Evolutionary conservation across 768 basidiomycete species (phyloP), one percentile per base, ranked within the genome.

Genomic region (Brasilioporus rufonigricans): DNA sequence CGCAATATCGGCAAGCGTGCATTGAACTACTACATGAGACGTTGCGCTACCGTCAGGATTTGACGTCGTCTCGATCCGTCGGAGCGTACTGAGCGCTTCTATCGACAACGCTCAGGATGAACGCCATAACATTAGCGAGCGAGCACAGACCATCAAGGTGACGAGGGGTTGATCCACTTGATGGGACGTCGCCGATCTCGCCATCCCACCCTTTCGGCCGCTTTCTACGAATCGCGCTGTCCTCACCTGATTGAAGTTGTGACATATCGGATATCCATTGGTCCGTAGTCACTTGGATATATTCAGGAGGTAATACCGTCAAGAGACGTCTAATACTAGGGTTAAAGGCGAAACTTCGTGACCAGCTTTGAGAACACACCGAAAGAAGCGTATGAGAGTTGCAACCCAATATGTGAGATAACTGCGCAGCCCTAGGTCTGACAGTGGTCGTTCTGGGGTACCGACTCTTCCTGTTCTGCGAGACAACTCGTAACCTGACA

Each of bases 391-490:
- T n/a, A 94, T 71, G 54, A 95, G 77, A 0, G 86, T 86, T 8
- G 89, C 81, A 3, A 90, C 83, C 93, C 93, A 95, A 67, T 87
- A 93, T 9, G 90, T 81, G 31, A 92, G 82, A 72, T 98, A 99
- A 54, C 92, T 89, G 50, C 90, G 82, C 12, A 95, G 77, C 8
- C 97, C 97, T 16, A 98, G 84, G 58, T 94, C 93, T 0, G 94
- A 97, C 5, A 99, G 77, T 1, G 97, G 97, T 10, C 96, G 84
- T 73, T 99, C 97, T 1, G 97, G 97, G 2, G 93, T 93, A 18
- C 94, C 94, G 7, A 90, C 77, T 63, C 87, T 91, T 2, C 87
- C 85, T 12, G 82, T 79, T 49, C 85, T 80, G 41, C 89, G 81
- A 19, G 93, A 97, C 8, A 98, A 77, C 67, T 96, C 93, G 65